Base-by-base conservation (phyloP, 2,329 filamentous ascomycete genomes). In the Diaporthe velutina region DNA sequence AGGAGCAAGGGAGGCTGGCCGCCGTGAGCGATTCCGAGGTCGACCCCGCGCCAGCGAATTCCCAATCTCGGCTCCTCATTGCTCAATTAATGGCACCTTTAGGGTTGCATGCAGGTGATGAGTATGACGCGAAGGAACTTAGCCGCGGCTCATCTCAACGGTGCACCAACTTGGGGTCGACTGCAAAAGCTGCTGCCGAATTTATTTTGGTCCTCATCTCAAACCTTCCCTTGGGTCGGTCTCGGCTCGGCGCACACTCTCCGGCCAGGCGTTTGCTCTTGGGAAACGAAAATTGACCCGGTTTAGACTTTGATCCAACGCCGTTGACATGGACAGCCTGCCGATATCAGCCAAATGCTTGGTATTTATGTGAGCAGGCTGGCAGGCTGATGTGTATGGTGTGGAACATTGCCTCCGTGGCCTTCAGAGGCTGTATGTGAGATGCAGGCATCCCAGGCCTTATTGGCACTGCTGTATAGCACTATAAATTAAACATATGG, bases 61-160 rank as follows among this genome's bases (percentile, higher is more conserved):
- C 60, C 70, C 57, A 64, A 54, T 72, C 57, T 64, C 70, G 57
- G 38, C 45, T 64, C 57, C 57, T 72, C 70, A 64, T 72, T 72
- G 70, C 57, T 72, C 64, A 68, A 68, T 68, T 54, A 68, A 68
- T 72, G 70, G 25, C 57, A 30, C 60, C 48, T 42, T 28, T 15
- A 45, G 70, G 33, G 54, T 54, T 55, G 58, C 70, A 72, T 64
- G 70, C 70, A 64, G 70, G 57, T 72, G 70, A 54, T 52, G 45
- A 67, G 45, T 55, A 72, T 64, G 67, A 55, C 30, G 67, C 67
- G 67, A 70, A 58, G 57, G 58, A 25, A 28, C 12, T 50, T 60
- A 33, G 42, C 70, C 70, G 33, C 70, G 35, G 68, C 40, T 60
- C 61, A 66, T 48, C 28, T 19, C 61, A 66, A 66, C 40, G 42